A percentile compares a stretch with the other conserved stretches of the same genome.
phyloP scores from a whole-genome alignment of 495 filamentous ascomycete genomes.

The Letharia columbiana region DNA sequence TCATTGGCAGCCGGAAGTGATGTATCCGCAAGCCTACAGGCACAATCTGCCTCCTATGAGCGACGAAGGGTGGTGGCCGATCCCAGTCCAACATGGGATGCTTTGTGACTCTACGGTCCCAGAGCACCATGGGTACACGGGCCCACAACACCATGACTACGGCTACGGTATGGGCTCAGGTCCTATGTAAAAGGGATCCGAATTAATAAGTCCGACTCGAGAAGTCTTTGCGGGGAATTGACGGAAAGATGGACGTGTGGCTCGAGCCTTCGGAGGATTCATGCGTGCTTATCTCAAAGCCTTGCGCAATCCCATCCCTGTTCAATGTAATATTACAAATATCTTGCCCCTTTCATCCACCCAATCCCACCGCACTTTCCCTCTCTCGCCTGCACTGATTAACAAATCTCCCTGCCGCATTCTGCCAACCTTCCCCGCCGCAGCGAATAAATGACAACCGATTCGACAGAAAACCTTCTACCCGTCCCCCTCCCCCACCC shows the following conservation, averaged over 20 bases:
- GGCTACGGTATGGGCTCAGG: background rate
- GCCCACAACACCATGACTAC: background rate
- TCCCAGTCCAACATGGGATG: background rate
- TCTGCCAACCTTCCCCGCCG: too few relatives aligned
- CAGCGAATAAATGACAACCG: too few relatives aligned
- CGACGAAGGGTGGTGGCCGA: constrained; percentile 3
- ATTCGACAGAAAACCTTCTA: too few relatives aligned
- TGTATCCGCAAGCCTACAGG: constrained; percentile 1
- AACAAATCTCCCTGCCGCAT: too few relatives aligned
- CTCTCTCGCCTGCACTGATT: too few relatives aligned
- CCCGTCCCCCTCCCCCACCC: too few relatives aligned
- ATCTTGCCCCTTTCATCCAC: too few relatives aligned
- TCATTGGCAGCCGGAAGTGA: constrained; percentile 4
- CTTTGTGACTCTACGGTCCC: background rate
- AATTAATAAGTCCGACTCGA: too few relatives aligned
- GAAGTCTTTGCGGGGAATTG: background rate
- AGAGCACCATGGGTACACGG: background rate
- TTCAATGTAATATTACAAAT: too few relatives aligned
- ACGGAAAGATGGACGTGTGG: too few relatives aligned
- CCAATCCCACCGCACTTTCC: too few relatives aligned
- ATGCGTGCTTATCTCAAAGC: background rate
- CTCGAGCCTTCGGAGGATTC: background rate
- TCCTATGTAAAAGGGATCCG: background rate
- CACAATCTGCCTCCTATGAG: background rate
- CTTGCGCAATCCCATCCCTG: background rate